These are phyloP conservation scores for Rhodotorula sp. DNA, from an alignment of 1,284 basidiomycete species.

Conservation along the genomic window DNA sequence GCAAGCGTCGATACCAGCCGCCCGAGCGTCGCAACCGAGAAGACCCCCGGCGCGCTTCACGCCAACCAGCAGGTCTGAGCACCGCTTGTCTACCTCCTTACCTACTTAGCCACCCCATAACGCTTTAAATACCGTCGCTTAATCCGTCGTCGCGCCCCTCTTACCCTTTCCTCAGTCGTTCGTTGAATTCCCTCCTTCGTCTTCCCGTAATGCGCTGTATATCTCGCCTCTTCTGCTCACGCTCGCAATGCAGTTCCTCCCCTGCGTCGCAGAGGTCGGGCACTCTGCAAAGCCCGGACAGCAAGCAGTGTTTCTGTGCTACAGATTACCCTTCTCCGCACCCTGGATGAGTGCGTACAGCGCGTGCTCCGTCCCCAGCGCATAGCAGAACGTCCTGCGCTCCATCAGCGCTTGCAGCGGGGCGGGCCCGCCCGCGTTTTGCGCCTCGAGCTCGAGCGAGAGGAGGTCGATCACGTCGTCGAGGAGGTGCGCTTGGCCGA, in stretches of 20 bases:
- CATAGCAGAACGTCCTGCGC: constrained; percentile 76
- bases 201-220: background rate
- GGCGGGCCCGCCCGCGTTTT: constrained; percentile 51
- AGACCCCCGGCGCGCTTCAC: background rate
- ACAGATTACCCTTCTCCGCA: background rate
- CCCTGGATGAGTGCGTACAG: constrained; percentile 16
- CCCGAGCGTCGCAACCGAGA: background rate
- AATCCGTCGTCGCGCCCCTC: background rate
- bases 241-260: background rate
- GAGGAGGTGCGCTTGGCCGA: constrained; percentile 89
- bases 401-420: constrained; percentile 57
- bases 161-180: background rate
- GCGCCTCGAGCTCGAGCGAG: constrained; percentile 63
- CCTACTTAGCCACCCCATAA: background rate
- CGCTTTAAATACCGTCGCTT: background rate
- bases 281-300: no score
- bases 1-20: background rate
- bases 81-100: background rate
- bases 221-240: background rate
- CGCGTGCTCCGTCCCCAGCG: constrained; percentile 73
- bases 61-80: background rate
- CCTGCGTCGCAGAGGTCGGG: no score
- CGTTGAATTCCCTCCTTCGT: background rate
- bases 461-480: constrained; percentile 75
- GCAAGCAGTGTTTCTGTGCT: no score